Conservation (phyloP, 140 eudicot species). For the Flaveria floridana region DNA sequence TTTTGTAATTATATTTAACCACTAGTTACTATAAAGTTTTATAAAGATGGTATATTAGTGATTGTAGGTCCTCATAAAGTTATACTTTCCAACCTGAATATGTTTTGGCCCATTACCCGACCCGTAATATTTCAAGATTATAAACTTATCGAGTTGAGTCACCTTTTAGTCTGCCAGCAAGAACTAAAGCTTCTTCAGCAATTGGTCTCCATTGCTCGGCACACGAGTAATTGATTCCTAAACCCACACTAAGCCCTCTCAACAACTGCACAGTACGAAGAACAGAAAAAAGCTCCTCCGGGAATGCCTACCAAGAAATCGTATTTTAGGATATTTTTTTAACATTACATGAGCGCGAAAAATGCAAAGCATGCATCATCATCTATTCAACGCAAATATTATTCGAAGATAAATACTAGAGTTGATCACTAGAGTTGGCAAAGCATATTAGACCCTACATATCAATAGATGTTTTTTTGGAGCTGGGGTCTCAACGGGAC, state of each 20-base stretch:
- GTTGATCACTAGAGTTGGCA: too few species aligned
- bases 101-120: not conserved
- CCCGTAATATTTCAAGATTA: not conserved
- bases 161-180: constrained; percentile 86
- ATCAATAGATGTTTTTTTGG: too few species aligned
- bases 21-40: not conserved
- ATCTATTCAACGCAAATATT: not conserved
- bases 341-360: not conserved
- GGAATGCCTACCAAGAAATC: constrained; percentile 56
- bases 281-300: constrained; percentile 90
- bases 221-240: constrained; percentile 81
- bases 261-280: constrained; percentile 85
- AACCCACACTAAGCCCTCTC: constrained; percentile 94
- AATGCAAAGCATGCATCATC: not conserved
- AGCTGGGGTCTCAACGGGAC: too few species aligned
- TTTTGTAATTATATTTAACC: constrained; percentile 7
- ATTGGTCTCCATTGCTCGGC: constrained; percentile 93
- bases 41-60: not conserved
- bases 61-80: not conserved
- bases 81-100: not conserved
- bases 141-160: not conserved
- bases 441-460: too few species aligned
- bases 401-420: too few species aligned
- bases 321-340: too few species aligned
- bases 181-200: constrained; percentile 82